Percentiles rank a stretch among this genome's conserved stretches.
These are phyloP conservation scores for Lodderomyces parapsilosis DNA, from an alignment of 1,139 yeast genomes.

Conservation along the genomic window DNA sequence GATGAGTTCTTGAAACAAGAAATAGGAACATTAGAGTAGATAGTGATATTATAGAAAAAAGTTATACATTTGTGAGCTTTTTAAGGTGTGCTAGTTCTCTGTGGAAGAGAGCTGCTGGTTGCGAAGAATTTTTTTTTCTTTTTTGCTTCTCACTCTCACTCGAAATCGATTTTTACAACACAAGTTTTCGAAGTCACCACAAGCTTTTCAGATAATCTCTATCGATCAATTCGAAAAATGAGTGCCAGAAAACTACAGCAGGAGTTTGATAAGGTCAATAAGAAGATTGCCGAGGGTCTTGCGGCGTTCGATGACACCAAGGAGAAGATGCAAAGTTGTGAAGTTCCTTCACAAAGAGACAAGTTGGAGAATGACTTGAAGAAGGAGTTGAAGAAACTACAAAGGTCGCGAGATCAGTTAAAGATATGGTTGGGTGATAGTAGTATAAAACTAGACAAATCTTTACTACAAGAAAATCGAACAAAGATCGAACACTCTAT, in stretches of 20 bases:
- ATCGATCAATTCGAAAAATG: conserved; percentile 23
- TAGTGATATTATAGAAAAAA: not conserved
- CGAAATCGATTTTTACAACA: not conserved
- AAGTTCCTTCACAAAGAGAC: conserved; percentile 88
- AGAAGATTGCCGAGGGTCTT: conserved; percentile 93
- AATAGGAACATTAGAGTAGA: conserved; percentile 22
- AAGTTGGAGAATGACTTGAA: conserved; percentile 91
- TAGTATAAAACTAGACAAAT: conserved; percentile 88
- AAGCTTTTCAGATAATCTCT: no score
- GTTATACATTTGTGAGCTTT: no score
- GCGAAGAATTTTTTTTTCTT: conserved; percentile 1
- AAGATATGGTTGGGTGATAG: conserved; percentile 93
- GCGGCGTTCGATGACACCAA: conserved; percentile 82
- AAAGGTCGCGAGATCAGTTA: conserved; percentile 91
- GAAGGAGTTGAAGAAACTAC: conserved; percentile 93
- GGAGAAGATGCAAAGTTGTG: conserved; percentile 80
- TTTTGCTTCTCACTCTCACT: not conserved
- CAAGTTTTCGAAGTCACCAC: no score
- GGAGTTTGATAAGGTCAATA: conserved; percentile 95
- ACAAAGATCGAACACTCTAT: conserved; percentile 85
- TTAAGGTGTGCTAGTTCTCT: no score
- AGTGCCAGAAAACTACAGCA: conserved; percentile 51
- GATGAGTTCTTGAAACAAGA: conserved; percentile 60
- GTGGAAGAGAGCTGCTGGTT: no score
- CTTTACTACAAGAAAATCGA: conserved; percentile 71